Evolutionary conservation across 1,284 basidiomycete genomes (phyloP).

Genomic region (Microbotryomycetes sp.): DNA sequence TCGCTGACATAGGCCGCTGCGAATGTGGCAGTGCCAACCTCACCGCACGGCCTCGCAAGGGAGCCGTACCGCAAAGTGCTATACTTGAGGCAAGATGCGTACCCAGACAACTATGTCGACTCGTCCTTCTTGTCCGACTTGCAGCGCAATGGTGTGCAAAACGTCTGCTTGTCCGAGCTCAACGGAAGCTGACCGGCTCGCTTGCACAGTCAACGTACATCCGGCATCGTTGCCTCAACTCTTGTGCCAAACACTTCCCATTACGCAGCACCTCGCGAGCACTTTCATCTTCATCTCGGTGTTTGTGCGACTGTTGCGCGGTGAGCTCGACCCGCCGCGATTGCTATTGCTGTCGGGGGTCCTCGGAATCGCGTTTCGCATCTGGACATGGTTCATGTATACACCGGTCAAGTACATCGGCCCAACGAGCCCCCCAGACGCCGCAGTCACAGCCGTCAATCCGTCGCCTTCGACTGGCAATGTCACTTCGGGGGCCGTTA

Average conservation of each 20-base stretch:
- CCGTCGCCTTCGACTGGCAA: constrained; percentile 5
- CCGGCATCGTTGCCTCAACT: constrained; percentile 67
- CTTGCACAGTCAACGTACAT: constrained; percentile 58
- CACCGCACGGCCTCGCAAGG: neutral
- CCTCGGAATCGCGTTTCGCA: constrained; percentile 61
- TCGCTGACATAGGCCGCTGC: too few species aligned
- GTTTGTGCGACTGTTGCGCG: constrained; percentile 64
- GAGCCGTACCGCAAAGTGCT: constrained; percentile 24
- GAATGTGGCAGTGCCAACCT: neutral
- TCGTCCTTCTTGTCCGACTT: constrained; percentile 30
- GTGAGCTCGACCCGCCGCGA: constrained; percentile 42
- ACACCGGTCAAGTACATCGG: too few species aligned
- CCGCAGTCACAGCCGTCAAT: constrained; percentile 20
- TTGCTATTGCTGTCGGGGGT: constrained; percentile 40
- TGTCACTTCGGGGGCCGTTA: constrained; percentile 43
- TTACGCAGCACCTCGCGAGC: constrained; percentile 75
- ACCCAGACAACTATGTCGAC: constrained; percentile 35
- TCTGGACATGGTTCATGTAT: constrained; percentile 44
- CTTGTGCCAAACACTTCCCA: constrained; percentile 62
- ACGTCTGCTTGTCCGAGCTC: neutral
- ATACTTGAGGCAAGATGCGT: constrained; percentile 28
- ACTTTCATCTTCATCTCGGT: constrained; percentile 74
- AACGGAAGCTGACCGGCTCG: neutral
- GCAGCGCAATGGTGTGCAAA: constrained; percentile 37
- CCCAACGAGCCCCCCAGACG: constrained; percentile 9